These are phyloP conservation scores for Microdochium bolleyi DNA, from an alignment of 2,329 filamentous ascomycete species.

Conservation along the genomic window DNA sequence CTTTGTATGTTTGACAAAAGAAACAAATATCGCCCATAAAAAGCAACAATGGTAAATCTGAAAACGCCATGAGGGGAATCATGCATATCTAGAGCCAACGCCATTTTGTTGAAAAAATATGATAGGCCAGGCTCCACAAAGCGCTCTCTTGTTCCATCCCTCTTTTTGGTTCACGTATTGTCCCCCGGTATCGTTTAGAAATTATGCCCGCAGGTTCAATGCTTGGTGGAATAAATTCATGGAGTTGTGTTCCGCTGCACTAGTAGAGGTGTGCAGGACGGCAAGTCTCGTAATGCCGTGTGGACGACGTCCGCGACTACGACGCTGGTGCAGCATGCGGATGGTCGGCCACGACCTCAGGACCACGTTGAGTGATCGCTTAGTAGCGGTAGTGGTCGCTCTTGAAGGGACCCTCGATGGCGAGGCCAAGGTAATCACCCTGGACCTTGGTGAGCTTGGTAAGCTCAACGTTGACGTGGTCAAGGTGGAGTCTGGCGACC, in stretches of 20 bases:
- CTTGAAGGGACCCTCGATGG: constrained; percentile 90
- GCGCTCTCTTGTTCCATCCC: constrained; percentile 6
- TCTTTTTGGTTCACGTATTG: constrained; percentile 17
- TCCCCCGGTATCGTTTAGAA: constrained; percentile 13
- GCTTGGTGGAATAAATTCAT: constrained; percentile 11
- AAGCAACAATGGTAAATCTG: constrained; percentile 11
- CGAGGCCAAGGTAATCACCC: constrained; percentile 89
- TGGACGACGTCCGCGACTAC: background rate
- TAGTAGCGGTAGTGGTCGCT: constrained; percentile 77
- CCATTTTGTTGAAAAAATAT: constrained; percentile 28
- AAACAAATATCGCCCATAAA: background rate
- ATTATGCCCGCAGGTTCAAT: constrained; percentile 22
- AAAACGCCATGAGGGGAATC: constrained; percentile 29
- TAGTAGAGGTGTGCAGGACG: background rate
- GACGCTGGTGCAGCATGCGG: constrained; percentile 8
- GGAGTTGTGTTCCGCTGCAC: background rate
- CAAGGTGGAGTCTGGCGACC: constrained; percentile 88
- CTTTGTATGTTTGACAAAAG: background rate
- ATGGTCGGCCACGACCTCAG: constrained; percentile 2
- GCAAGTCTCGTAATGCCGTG: background rate
- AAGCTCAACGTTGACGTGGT: constrained; percentile 91
- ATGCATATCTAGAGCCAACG: constrained; percentile 25
- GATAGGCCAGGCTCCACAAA: constrained; percentile 17
- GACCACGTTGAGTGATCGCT: constrained; percentile 20
- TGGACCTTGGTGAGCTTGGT: constrained; percentile 77